phyloP scores from a whole-genome alignment of 2,329 filamentous ascomycete genomes.

The Fonsecaea pugnacius region DNA sequence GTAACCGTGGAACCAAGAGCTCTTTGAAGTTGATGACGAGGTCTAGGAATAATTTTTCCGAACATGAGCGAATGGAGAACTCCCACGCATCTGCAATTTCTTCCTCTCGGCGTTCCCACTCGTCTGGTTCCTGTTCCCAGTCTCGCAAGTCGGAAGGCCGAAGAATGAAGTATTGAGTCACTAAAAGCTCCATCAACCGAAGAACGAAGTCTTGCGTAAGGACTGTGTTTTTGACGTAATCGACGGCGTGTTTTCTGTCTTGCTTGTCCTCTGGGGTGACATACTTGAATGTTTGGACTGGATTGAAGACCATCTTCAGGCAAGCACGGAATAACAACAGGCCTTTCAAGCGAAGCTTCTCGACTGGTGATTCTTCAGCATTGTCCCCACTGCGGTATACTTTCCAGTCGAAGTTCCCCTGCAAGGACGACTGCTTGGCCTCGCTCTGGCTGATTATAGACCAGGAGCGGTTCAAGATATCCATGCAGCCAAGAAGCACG shows the following conservation, averaged over 20 bases:
- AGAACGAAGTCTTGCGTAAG: conserved; percentile 77
- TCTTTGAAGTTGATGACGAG: conserved; percentile 87
- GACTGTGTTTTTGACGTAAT: conserved; percentile 72
- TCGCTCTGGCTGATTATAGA: conserved; percentile 63
- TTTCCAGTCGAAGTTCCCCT: conserved; percentile 43
- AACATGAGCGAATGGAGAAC: conserved; percentile 87
- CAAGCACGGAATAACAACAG: conserved; percentile 81
- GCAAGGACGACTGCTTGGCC: conserved; percentile 29
- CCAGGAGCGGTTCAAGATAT: conserved; percentile 84
- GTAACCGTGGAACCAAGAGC: conserved; percentile 75
- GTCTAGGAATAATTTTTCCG: conserved; percentile 91
- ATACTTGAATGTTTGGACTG: conserved; percentile 81
- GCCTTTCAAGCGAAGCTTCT: conserved; percentile 81
- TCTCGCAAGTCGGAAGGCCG: conserved; percentile 81
- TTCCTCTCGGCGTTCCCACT: conserved; percentile 92
- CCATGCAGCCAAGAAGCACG: conserved; percentile 74
- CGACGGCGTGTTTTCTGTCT: conserved; percentile 72
- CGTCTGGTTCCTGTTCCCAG: conserved; percentile 93
- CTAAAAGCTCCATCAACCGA: conserved; percentile 80
- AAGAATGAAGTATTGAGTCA: conserved; percentile 87
- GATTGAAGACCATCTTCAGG: conserved; percentile 81
- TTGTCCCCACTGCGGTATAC: conserved; percentile 51
- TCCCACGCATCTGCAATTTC: conserved; percentile 84
- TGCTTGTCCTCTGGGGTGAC: conserved; percentile 73
- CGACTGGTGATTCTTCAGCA: conserved; percentile 63